A percentile compares a stretch with the other conserved stretches of the same genome.
These are phyloP conservation scores for Solanum peruvianum DNA, from an alignment of 257 asterid species.

Conservation along the genomic window DNA sequence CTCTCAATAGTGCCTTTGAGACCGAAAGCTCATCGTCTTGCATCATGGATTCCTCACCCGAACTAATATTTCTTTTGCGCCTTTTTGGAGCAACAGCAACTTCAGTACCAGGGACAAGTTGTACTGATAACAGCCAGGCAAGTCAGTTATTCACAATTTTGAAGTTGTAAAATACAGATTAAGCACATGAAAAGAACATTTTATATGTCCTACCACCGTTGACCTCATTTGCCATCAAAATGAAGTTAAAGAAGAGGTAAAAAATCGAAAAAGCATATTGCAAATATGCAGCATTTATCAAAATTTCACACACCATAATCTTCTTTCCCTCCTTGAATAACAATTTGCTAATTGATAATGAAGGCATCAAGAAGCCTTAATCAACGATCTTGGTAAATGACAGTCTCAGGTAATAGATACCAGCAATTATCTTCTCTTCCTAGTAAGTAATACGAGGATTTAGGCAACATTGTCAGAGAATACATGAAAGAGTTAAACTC, in stretches of 20 bases:
- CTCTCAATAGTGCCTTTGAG: slow-evolving; percentile 61
- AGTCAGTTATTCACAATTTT: slow-evolving; percentile 12
- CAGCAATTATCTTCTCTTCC: not conserved
- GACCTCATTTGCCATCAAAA: not conserved
- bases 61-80: slow-evolving; percentile 38
- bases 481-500: not conserved
- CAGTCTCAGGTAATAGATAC: not conserved
- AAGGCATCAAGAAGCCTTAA: not conserved
- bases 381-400: not conserved
- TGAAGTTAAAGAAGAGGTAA: not conserved
- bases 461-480: not conserved
- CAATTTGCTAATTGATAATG: not conserved
- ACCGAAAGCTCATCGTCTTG: slow-evolving; percentile 22
- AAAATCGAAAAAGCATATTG: not conserved
- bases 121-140: slow-evolving; percentile 45
- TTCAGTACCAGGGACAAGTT: slow-evolving; percentile 91
- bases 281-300: not conserved
- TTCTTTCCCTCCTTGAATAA: not conserved
- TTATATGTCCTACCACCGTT: not conserved
- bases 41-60: slow-evolving; percentile 21
- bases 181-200: not conserved
- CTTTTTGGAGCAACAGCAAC: slow-evolving; percentile 95
- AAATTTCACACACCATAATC: not conserved
- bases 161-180: not conserved
- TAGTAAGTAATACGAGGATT: not conserved